These are phyloP conservation scores for Fusarium compactum DNA, from an alignment of 2,329 filamentous ascomycete genomes.

Conservation along the genomic window DNA sequence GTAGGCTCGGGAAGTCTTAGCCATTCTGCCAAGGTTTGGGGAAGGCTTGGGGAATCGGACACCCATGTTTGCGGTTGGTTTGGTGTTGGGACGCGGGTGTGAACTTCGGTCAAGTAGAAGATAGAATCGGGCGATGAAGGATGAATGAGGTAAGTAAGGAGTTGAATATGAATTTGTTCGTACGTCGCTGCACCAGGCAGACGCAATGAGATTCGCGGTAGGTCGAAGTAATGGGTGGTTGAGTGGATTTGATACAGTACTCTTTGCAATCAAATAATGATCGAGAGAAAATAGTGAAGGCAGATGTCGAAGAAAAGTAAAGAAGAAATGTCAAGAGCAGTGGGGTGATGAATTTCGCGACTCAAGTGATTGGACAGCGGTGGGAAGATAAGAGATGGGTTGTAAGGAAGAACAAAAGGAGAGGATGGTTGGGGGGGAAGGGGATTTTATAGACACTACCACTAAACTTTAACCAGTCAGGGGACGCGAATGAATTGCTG, in stretches of 20 bases:
- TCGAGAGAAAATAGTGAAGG: no score
- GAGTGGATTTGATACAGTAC: not conserved
- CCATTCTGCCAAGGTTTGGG: not conserved
- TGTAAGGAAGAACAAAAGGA: not conserved
- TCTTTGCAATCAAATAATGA: not conserved
- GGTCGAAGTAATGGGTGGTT: rapidly evolving
- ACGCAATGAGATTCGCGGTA: not conserved
- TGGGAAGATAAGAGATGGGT: not conserved
- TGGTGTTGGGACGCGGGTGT: no score
- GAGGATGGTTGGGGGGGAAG: not conserved
- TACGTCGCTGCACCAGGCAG: rapidly evolving
- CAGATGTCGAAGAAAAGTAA: no score
- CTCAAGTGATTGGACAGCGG: not conserved
- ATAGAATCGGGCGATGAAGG: not conserved
- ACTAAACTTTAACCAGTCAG: no score
- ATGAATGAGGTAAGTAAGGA: not conserved
- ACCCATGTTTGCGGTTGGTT: not conserved
- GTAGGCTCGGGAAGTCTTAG: not conserved
- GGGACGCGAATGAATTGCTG: no score
- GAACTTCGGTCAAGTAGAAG: no score
- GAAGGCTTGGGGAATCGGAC: not conserved
- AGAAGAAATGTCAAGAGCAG: no score
- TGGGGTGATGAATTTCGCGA: no score
- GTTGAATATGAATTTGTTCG: rapidly evolving
- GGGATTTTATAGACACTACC: not conserved